A percentile compares a stretch with the other conserved stretches of the same genome.
Evolutionary conservation across 805 yeast species (phyloP).

Genomic region (Kluyveromyces wickerhamii): DNA sequence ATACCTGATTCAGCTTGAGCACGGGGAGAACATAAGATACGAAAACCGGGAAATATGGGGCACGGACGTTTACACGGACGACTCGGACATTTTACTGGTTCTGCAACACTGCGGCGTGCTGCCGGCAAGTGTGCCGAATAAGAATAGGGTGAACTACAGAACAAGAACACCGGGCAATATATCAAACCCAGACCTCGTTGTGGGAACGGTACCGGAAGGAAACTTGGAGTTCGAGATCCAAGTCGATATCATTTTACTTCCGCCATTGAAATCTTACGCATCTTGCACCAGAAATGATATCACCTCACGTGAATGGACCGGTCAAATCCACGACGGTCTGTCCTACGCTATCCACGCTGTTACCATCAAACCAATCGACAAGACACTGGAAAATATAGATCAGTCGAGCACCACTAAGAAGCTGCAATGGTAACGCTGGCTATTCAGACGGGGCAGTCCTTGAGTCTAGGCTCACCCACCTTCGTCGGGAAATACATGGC

Average conservation of each 20-base stretch:
- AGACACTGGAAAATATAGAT: conserved; percentile 15
- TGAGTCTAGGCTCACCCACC: too few relatives aligned
- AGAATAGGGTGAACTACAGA: conserved; percentile 14
- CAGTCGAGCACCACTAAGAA: neutral
- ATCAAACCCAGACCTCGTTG: conserved; percentile 25
- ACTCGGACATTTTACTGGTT: conserved; percentile 72
- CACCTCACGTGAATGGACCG: conserved; percentile 66
- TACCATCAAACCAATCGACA: conserved; percentile 23
- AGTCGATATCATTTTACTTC: conserved; percentile 44
- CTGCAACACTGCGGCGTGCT: conserved; percentile 69
- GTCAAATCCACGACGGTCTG: conserved; percentile 64
- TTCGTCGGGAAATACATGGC: too few relatives aligned
- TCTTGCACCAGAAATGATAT: conserved; percentile 65
- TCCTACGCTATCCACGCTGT: conserved; percentile 52
- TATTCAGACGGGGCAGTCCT: too few relatives aligned
- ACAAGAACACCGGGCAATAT: conserved; percentile 36
- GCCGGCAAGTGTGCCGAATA: conserved; percentile 27
- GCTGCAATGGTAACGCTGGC: conserved; percentile 1
- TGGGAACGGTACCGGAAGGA: conserved; percentile 21
- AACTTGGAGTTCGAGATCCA: conserved; percentile 25
- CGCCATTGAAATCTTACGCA: conserved; percentile 53
- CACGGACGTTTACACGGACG: conserved; percentile 87
- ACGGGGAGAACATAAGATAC: conserved; percentile 35
- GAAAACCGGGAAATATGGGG: conserved; percentile 73
- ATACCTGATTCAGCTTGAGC: conserved; percentile 20